Base-by-base conservation (phyloP, 202 grass and related monocot species). In the Setaria italica region DNA sequence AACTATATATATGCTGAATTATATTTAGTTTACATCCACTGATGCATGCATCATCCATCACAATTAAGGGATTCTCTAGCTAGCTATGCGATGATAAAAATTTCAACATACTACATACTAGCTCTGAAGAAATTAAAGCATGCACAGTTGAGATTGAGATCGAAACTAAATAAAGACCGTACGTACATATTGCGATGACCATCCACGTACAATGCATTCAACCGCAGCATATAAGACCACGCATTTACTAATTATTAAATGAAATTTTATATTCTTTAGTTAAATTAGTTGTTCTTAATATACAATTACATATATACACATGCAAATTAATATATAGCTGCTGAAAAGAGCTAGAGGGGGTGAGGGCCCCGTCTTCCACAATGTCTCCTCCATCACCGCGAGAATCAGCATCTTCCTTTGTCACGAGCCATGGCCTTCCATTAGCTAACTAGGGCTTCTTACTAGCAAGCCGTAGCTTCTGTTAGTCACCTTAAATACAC, bases 161-260 rank as follows among this genome's bases (percentile, higher is more conserved):
- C n/a, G 4, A 47, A 77, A 34, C 13, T 9, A 70, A 48, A 20
- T 35, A 79, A 62, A 17, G 33, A 53, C 51, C 66, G 25, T 25
- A 25, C 25, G 25, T 25, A 25, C 25, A 25, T 25, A 19, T 17
- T 60, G 16, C 30, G 55, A 70, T 62, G 87, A 80, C 48, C 50
- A 50, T 85, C 82, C 74, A 83, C 43, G 66, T 84, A 80, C 54
- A 89, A 45, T 29, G 75, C 72, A 89, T 76, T 82, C 75, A 83
- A 87, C 32, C 6, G 17, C 54, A 21, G 51, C 17, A 76, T 57
- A 76, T 59, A 59, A 13, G 2, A 76, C 50, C 39, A 9, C 54
- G 10, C 20, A 58, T 60, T 60, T 25, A 25, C 9, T 60, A 60
- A 11, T 13, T 14, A 20, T n/a, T n/a, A 7, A 53, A 53, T 51